Conservation (phyloP, 2,329 filamentous ascomycete species). For the Pseudogymnoascus pannorum region DNA sequence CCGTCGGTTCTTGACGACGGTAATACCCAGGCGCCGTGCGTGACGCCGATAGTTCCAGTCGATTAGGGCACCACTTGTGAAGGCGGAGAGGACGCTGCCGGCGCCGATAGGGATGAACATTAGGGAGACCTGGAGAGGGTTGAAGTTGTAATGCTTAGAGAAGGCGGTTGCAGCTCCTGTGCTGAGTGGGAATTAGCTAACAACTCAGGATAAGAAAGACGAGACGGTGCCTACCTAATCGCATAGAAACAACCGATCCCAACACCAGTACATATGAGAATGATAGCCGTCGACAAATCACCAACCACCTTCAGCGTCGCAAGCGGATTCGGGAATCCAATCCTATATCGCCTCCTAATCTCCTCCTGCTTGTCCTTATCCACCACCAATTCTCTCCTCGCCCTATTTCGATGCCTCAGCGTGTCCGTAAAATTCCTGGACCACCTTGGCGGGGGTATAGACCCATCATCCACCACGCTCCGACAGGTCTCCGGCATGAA, state of each 20-base stretch:
- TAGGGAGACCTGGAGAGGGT: conserved; percentile 47
- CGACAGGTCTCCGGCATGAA: conserved; percentile 47
- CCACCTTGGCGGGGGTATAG: conserved; percentile 46
- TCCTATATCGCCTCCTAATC: conserved; percentile 22
- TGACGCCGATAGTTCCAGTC: conserved; percentile 63
- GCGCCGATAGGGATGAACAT: conserved; percentile 44
- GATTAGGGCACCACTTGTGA: conserved; percentile 45
- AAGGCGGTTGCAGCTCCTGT: conserved; percentile 36
- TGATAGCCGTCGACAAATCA: conserved; percentile 36
- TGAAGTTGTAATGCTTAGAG: conserved; percentile 48
- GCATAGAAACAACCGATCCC: conserved; percentile 46
- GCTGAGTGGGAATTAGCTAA: conserved; percentile 22
- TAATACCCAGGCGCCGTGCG: conserved; percentile 44
- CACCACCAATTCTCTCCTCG: conserved; percentile 13
- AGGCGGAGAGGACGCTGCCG: conserved; percentile 38
- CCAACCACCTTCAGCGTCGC: conserved; percentile 35
- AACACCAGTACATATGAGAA: conserved; percentile 36
- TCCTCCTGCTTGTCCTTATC: conserved; percentile 23
- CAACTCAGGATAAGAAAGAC: neutral
- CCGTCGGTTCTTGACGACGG: conserved; percentile 46
- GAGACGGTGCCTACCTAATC: conserved; percentile 10
- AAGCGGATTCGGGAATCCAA: conserved; percentile 33
- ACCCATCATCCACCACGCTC: conserved; percentile 46
- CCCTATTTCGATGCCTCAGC: conserved; percentile 15
- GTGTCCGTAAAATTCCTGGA: conserved; percentile 47